These are phyloP conservation scores for Paraleonurus japonicus DNA, from an alignment of 257 asterid genomes.

Conservation along the genomic window DNA sequence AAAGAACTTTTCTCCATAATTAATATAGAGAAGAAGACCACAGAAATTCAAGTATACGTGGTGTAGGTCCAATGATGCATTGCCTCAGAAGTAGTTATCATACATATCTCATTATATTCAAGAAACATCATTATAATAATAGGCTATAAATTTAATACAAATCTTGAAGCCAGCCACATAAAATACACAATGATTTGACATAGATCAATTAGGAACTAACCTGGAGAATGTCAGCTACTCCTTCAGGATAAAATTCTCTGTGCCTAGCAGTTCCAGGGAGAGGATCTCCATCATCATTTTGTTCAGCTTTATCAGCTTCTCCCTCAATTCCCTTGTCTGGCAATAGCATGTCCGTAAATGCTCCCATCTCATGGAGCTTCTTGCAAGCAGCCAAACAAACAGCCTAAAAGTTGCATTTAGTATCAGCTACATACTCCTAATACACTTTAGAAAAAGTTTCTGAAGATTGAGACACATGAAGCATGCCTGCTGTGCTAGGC, in stretches of 20 bases:
- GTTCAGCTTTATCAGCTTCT: conserved; percentile 70
- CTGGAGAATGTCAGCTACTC: conserved; percentile 87
- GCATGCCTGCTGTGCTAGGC: conserved; percentile 95
- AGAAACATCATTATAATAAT: not conserved
- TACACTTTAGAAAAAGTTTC: conserved; percentile 8
- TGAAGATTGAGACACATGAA: conserved; percentile 20
- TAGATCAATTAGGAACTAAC: conserved; percentile 44
- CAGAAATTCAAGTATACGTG: not conserved
- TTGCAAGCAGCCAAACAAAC: conserved; percentile 99
- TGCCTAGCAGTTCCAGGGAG: conserved; percentile 98
- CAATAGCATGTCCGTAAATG: conserved; percentile 98
- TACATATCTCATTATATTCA: not conserved
- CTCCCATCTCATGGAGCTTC: conserved; percentile 99
- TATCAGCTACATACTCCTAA: conserved; percentile 19
- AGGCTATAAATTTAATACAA: not conserved
- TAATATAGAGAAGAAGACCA: not conserved
- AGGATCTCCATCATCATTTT: conserved; percentile 87
- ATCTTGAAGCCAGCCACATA: conserved; percentile 20
- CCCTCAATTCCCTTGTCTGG: conserved; percentile 93
- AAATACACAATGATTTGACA: conserved; percentile 3
- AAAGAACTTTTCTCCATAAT: not conserved
- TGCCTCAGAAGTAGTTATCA: not conserved
- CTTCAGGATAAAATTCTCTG: conserved; percentile 99
- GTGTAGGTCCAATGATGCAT: conserved; percentile 3
- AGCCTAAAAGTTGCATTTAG: conserved; percentile 52